phyloP scores from a whole-genome alignment of 129 eudicot genomes.

The Flaveria linearis region DNA sequence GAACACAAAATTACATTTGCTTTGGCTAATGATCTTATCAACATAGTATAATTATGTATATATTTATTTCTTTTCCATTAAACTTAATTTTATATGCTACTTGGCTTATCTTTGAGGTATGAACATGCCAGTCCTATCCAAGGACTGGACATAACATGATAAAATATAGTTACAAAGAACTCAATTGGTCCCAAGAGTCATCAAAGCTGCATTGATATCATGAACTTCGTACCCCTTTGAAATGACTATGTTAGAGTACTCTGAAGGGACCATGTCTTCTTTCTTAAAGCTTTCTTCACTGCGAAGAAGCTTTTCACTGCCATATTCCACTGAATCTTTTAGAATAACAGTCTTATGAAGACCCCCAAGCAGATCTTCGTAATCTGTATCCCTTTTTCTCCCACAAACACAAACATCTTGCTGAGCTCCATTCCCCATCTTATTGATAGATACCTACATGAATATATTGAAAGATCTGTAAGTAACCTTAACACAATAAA shows the following conservation, averaged over 20 bases:
- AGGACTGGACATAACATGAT: conserved; percentile 22
- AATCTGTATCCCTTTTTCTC: conserved; percentile 85
- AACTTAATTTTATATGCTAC: conserved; percentile 26
- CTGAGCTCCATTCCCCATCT: conserved; percentile 69
- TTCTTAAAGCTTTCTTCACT: conserved; percentile 54
- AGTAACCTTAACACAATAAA: not conserved
- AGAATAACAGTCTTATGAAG: conserved; percentile 73
- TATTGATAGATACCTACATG: conserved; percentile 66
- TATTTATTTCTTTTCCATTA: conserved; percentile 3
- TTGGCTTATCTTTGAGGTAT: conserved; percentile 34
- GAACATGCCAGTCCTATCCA: conserved; percentile 20
- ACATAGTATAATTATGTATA: conserved; percentile 25
- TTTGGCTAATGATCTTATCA: conserved; percentile 28
- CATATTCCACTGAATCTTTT: conserved; percentile 50
- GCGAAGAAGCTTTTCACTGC: conserved; percentile 54
- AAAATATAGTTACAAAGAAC: conserved; percentile 23
- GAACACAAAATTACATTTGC: conserved; percentile 2
- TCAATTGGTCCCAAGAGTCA: conserved; percentile 49
- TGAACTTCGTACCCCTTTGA: conserved; percentile 59
- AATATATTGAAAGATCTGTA: conserved; percentile 16
- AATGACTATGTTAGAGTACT: conserved; percentile 45
- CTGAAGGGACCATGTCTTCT: conserved; percentile 52
- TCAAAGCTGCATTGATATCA: conserved; percentile 56
- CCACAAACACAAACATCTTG: conserved; percentile 68
- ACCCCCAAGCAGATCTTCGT: conserved; percentile 68